phyloP scores from a whole-genome alignment of 768 basidiomycete species.

The Asterophora parasitica region DNA sequence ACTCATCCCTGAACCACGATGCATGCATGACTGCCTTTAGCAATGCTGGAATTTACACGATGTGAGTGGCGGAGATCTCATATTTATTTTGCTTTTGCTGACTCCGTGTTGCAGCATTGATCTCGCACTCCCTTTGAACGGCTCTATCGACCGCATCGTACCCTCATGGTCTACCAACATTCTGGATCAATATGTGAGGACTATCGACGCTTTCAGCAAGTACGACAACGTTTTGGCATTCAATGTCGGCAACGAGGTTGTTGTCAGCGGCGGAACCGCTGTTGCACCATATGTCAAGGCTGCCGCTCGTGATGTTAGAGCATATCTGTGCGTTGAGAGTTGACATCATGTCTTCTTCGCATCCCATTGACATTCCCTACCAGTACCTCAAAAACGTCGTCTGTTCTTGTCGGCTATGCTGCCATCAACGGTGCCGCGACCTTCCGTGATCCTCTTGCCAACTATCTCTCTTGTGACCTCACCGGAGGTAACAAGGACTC shows the following conservation, averaged over 20 bases:
- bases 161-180: conserved; percentile 82
- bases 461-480: conserved; percentile 76
- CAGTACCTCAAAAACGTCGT: conserved; percentile 60
- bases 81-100: conserved; percentile 7
- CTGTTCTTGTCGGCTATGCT: conserved; percentile 77
- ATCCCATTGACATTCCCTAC: conserved; percentile 8
- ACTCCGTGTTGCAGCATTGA: conserved; percentile 57
- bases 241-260: conserved; percentile 89
- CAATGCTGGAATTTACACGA: conserved; percentile 79
- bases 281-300: conserved; percentile 84
- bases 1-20: conserved; percentile 81
- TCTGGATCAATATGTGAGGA: conserved; percentile 70
- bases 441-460: conserved; percentile 65
- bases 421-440: conserved; percentile 68
- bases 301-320: conserved; percentile 82
- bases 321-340: conserved; percentile 63
- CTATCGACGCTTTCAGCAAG: conserved; percentile 74
- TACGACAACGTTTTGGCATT: conserved; percentile 89
- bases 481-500: conserved; percentile 45
- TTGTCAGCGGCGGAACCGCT: conserved; percentile 45
- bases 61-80: conserved; percentile 46
- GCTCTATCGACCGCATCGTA: conserved; percentile 68
- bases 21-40: conserved; percentile 77
- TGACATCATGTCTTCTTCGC: not conserved
- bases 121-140: conserved; percentile 78